These are phyloP conservation scores for Sugiyamaella japonica DNA, from an alignment of 1,139 yeast species.

Conservation along the genomic window DNA sequence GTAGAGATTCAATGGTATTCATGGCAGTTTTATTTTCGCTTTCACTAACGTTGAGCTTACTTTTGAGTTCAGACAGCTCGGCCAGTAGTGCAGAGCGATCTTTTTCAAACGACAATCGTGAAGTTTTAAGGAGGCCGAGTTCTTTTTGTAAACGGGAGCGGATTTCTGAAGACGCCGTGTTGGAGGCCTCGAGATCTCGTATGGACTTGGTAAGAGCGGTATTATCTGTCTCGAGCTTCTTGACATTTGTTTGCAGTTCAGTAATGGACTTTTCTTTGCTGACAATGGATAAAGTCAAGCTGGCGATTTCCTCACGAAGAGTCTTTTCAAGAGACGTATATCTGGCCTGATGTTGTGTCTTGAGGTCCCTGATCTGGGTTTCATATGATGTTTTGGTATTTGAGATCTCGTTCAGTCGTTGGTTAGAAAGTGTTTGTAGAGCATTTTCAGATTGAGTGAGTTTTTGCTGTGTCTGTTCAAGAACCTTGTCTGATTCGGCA, in stretches of 20 bases:
- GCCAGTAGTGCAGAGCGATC: slow-evolving; percentile 27
- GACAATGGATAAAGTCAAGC: slow-evolving; percentile 19
- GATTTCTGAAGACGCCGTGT: slow-evolving; percentile 47
- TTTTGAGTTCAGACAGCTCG: slow-evolving; percentile 25
- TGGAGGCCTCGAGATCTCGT: slow-evolving; percentile 33
- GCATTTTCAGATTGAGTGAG: slow-evolving; percentile 21
- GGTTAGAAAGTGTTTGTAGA: slow-evolving; percentile 10
- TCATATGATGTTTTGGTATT: slow-evolving; percentile 21
- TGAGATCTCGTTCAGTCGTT: slow-evolving; percentile 28
- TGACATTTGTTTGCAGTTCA: slow-evolving; percentile 23
- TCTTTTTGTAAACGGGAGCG: slow-evolving; percentile 50
- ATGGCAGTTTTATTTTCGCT: slow-evolving; percentile 27
- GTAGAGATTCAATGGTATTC: slow-evolving; percentile 28
- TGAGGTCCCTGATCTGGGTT: slow-evolving; percentile 12
- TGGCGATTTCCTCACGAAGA: slow-evolving; percentile 18
- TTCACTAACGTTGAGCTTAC: slow-evolving; percentile 24
- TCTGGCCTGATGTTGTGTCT: slow-evolving; percentile 19
- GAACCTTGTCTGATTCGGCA: slow-evolving; percentile 11
- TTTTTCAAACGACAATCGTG: slow-evolving; percentile 30
- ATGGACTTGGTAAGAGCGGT: slow-evolving; percentile 31
- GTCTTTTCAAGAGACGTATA: slow-evolving; percentile 8
- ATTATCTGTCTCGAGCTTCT: slow-evolving; percentile 30
- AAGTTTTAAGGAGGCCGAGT: slow-evolving; percentile 39
- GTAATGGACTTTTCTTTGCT: slow-evolving; percentile 29
- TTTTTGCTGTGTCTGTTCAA: slow-evolving; percentile 23